phyloP scores from a whole-genome alignment of 106 monocot species.

The Dioscorea dumetorum region DNA sequence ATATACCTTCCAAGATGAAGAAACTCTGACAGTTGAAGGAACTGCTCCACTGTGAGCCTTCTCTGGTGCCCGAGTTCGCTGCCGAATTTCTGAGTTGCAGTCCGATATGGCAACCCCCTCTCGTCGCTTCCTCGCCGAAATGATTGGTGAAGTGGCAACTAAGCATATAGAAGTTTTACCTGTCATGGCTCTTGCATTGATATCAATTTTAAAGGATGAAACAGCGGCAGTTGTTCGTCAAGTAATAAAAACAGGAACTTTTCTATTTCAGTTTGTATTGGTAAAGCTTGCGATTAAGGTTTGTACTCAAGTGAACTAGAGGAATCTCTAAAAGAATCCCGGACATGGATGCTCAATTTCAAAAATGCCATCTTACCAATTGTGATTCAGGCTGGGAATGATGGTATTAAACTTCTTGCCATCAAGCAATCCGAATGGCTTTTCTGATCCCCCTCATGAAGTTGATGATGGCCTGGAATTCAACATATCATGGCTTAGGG shows the following conservation, averaged over 20 bases:
- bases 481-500: slow-evolving; percentile 83
- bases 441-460: slow-evolving; percentile 58
- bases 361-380: slow-evolving; percentile 61
- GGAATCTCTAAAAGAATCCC: slow-evolving; percentile 49
- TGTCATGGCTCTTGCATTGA: slow-evolving; percentile 58
- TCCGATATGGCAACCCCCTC: slow-evolving; percentile 47
- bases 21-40: slow-evolving; percentile 55
- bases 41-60: slow-evolving; percentile 38
- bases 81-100: slow-evolving; percentile 50
- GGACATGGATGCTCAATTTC: slow-evolving; percentile 69
- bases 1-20: slow-evolving; percentile 43
- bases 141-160: slow-evolving; percentile 75
- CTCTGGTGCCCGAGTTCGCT: slow-evolving; percentile 45
- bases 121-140: slow-evolving; percentile 58
- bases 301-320: slow-evolving; percentile 58
- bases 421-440: slow-evolving; percentile 74
- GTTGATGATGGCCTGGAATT: slow-evolving; percentile 40
- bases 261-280: slow-evolving; percentile 48
- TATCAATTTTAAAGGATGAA: slow-evolving; percentile 70
- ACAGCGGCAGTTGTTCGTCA: slow-evolving; percentile 78
- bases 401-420: slow-evolving; percentile 74
- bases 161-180: slow-evolving; percentile 65
- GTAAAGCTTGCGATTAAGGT: slow-evolving; percentile 74
- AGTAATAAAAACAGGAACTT: slow-evolving; percentile 62
- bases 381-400: slow-evolving; percentile 61